Evolutionary conservation across 371 early-diverging fungal species (phyloP), one percentile per base, ranked within the genome.

Genomic region (Mycotypha africana): DNA sequence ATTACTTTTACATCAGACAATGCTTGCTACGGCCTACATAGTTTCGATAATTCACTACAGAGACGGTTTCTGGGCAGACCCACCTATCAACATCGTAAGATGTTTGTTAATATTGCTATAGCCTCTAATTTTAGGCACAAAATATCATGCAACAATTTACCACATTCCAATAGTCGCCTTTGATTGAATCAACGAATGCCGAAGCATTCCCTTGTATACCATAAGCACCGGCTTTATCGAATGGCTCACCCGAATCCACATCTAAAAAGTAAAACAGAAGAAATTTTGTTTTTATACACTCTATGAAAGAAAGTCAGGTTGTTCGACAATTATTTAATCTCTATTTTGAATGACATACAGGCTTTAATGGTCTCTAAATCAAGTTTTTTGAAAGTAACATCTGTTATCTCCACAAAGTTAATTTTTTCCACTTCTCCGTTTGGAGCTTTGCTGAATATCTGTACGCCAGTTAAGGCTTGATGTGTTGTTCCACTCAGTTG

Each of bases 221-320:
- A 57, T 93, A 93, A 2, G 76, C 84, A 7, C 93, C 93, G 10
- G 93, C 90, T 71, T 92, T 92, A 54, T 87, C 91, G 53, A 70
- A 62, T 20, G 71, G 65, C 42, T 74, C 71, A 33, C 69, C 67
- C 25, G 66, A 56, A 21, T 46, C 55, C 45, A 74, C 49, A 37
- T 74, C 75, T 74, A 51, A 31, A 33, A 56, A 38, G 24, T 15
- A 37, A 25, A 36, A 39, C 33, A 52, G 10, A 53, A 10, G 25
- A 49, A 35, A 16, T 28, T 41, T 32, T 40, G 30, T 34, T 33
- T 11, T 28, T 11, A 8, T 28, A 8, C 28, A 8, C 11, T 28
- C 28, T 11, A 5, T 28, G 16, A n/a, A n/a, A n/a, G n/a, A n/a
- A 16, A 35, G 16, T 35, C 16, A 6, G 15, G 8, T 35, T 35